A percentile compares a stretch with the other conserved stretches of the same genome.
phyloP scores from a whole-genome alignment of 768 basidiomycete species.

The Kwoniella botswanensis region DNA sequence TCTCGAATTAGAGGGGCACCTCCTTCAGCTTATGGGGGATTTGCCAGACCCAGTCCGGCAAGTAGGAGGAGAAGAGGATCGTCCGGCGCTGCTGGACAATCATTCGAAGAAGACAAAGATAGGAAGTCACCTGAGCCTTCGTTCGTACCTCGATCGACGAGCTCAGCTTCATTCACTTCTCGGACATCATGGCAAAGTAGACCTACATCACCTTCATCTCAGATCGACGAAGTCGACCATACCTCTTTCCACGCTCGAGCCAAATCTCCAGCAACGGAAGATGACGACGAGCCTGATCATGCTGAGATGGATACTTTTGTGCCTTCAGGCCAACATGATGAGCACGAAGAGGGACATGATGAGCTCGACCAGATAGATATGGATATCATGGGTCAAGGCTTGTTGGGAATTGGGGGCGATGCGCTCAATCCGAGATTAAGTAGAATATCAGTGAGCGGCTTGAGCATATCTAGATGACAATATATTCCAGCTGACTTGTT shows the following conservation, averaged over 20 bases:
- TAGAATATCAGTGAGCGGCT: slow-evolving; percentile 37
- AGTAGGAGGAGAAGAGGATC: slow-evolving; percentile 39
- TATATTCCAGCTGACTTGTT: not conserved
- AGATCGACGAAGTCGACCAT: slow-evolving; percentile 34
- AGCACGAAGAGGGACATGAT: slow-evolving; percentile 1
- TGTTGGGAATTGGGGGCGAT: slow-evolving; percentile 12
- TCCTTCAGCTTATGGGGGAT: slow-evolving; percentile 40
- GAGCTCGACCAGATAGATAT: slow-evolving; percentile 39
- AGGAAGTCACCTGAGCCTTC: slow-evolving; percentile 17
- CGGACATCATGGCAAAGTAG: slow-evolving; percentile 21
- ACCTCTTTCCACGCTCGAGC: slow-evolving; percentile 44
- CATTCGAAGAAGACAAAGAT: slow-evolving; percentile 23
- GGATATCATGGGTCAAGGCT: slow-evolving; percentile 29
- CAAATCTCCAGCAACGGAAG: slow-evolving; percentile 39
- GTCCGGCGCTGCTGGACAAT: slow-evolving; percentile 22
- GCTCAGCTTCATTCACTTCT: slow-evolving; percentile 19
- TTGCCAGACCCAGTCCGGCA: slow-evolving; percentile 50
- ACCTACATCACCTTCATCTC: slow-evolving; percentile 40
- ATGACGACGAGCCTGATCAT: slow-evolving; percentile 30
- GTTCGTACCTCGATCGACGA: slow-evolving; percentile 1
- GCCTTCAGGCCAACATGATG: slow-evolving; percentile 7
- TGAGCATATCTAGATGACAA: not conserved
- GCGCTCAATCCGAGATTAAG: slow-evolving; percentile 39
- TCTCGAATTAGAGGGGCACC: slow-evolving; percentile 35
- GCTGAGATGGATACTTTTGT: slow-evolving; percentile 16